Conservation (phyloP, 345 rosid genomes). For the Euphorbia lathyris region DNA sequence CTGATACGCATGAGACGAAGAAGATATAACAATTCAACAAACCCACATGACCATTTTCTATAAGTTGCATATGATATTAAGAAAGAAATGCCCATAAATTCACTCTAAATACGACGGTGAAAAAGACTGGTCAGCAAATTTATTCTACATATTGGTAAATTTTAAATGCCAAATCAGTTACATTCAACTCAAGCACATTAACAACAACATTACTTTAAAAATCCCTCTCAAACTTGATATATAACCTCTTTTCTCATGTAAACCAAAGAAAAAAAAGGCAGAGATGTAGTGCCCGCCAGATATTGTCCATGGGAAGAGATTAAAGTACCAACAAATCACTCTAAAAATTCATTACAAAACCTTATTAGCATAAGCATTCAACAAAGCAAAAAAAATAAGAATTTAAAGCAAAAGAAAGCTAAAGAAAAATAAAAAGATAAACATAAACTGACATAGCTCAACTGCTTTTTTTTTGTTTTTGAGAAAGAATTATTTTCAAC, state of each 20-base stretch:
- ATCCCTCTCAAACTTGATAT: background rate
- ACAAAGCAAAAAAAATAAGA: no score
- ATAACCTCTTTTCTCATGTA: background rate
- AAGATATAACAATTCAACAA: background rate
- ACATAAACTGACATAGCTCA: background rate
- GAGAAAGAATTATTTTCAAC: background rate
- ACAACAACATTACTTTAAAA: no score
- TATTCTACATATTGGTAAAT: background rate
- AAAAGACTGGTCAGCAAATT: background rate
- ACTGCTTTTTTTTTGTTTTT: background rate
- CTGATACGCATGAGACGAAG: background rate
- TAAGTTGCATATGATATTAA: background rate
- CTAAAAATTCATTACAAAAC: background rate
- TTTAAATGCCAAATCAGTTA: background rate
- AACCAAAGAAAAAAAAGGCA: slow-evolving; percentile 5
- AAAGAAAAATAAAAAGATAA: no score
- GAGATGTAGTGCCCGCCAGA: background rate
- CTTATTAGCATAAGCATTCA: background rate
- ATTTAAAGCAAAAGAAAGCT: background rate
- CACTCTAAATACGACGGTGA: background rate
- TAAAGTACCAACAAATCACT: background rate
- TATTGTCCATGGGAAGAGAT: background rate
- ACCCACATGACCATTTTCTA: background rate
- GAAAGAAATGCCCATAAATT: background rate
- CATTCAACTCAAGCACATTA: background rate